These are phyloP conservation scores for Rhipidocladum racemiflorum DNA, from an alignment of 176 grass and related monocot genomes.

Conservation along the genomic window DNA sequence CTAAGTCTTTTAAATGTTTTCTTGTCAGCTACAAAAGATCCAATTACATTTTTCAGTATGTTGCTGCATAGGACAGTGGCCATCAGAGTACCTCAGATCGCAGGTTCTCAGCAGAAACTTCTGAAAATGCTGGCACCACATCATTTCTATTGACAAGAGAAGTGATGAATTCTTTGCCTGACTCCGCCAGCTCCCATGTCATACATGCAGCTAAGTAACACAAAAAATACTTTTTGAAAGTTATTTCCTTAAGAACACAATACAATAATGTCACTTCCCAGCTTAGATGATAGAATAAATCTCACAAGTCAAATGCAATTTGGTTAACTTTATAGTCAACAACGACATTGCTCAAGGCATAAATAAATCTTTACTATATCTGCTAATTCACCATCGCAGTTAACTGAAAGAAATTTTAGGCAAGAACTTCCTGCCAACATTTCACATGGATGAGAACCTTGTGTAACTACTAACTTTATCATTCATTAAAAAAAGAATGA, in stretches of 20 bases:
- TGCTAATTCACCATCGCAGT: not conserved
- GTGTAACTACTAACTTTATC: not conserved
- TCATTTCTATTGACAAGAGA: slow-evolving; percentile 89
- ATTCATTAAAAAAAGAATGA: not conserved
- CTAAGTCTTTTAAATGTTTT: not conserved
- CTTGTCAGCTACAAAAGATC: slow-evolving; percentile 3
- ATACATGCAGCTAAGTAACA: slow-evolving; percentile 71
- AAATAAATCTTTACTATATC: not conserved
- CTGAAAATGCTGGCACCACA: slow-evolving; percentile 67
- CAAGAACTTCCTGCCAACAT: not conserved
- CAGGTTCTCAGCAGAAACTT: slow-evolving; percentile 62
- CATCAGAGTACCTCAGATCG: slow-evolving; percentile 59
- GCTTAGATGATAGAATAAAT: slow-evolving; percentile 7
- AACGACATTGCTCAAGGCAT: not conserved
- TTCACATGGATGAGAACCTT: not conserved
- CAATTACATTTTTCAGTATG: not conserved
- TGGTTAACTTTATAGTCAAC: not conserved
- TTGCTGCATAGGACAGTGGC: not conserved
- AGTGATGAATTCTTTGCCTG: slow-evolving; percentile 73
- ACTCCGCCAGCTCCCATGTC: slow-evolving; percentile 84
- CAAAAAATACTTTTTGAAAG: slow-evolving; percentile 22
- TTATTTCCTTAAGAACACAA: not conserved
- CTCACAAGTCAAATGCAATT: not conserved
- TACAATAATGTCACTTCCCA: slow-evolving; percentile 4
- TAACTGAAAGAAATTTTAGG: not conserved